These are phyloP conservation scores for Aaosphaeria arxii DNA, from an alignment of 2,329 filamentous ascomycete genomes.

Conservation along the genomic window DNA sequence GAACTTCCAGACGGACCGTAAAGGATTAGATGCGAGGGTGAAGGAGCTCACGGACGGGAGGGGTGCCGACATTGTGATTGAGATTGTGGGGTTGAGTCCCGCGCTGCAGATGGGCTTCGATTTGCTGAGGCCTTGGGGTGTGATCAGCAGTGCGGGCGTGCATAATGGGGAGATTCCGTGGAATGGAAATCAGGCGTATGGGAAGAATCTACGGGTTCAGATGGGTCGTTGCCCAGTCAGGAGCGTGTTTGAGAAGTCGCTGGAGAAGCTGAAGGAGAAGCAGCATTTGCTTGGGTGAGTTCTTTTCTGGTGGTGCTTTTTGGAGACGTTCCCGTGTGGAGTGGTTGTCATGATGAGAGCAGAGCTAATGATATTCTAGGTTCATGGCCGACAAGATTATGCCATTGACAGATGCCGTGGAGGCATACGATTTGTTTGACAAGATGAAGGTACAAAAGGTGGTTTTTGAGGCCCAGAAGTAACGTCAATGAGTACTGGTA, in stretches of 20 bases:
- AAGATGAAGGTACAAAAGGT: conserved; percentile 54
- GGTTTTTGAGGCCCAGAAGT: conserved; percentile 46
- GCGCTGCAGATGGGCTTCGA: conserved; percentile 49
- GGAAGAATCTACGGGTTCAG: conserved; percentile 49
- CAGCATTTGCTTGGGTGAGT: conserved; percentile 48
- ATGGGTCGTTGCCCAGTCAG: conserved; percentile 52
- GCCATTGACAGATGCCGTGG: conserved; percentile 48
- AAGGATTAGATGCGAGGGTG: conserved; percentile 65
- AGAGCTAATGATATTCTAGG: conserved; percentile 16
- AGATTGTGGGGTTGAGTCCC: conserved; percentile 48
- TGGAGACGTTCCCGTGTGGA: not conserved
- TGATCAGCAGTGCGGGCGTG: conserved; percentile 48
- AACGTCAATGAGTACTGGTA: conserved; percentile 2
- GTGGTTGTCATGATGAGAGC: too few relatives aligned
- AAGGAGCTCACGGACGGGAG: conserved; percentile 73
- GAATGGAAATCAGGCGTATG: conserved; percentile 48
- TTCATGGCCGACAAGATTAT: conserved; percentile 56
- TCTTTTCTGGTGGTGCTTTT: not conserved
- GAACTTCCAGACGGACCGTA: conserved; percentile 69
- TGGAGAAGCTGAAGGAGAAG: conserved; percentile 46
- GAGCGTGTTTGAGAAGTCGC: conserved; percentile 48
- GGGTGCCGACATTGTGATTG: conserved; percentile 79
- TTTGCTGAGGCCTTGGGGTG: conserved; percentile 48
- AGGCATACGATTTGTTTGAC: conserved; percentile 53
- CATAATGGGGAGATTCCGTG: conserved; percentile 50